Conservation (phyloP, 306 rosid species). For the Clitoria ternatea region DNA sequence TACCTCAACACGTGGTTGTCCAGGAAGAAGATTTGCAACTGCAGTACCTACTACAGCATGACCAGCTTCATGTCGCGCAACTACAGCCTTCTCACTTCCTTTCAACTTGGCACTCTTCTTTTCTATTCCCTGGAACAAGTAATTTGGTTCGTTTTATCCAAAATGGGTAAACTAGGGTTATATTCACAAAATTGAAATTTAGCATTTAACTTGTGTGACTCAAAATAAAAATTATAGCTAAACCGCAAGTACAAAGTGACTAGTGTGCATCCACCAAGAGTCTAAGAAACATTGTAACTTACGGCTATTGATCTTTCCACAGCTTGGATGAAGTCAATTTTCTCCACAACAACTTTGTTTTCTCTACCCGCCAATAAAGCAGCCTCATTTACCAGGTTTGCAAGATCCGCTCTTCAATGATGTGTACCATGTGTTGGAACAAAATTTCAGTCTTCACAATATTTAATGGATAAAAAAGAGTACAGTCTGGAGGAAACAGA, state of each 20-base stretch:
- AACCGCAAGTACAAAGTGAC: not conserved
- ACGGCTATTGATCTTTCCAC: slow-evolving; percentile 99
- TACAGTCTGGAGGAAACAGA: not conserved
- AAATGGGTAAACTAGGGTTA: not conserved
- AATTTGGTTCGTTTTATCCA: slow-evolving; percentile 31
- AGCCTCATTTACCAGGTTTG: slow-evolving; percentile 94
- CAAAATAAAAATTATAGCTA: slow-evolving; percentile 1
- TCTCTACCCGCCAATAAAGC: slow-evolving; percentile 95
- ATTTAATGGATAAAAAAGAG: slow-evolving; percentile 11
- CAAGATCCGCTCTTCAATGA: slow-evolving; percentile 91
- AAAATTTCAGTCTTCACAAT: slow-evolving; percentile 9
- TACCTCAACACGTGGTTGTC: slow-evolving; percentile 98
- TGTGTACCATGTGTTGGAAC: slow-evolving; percentile 4
- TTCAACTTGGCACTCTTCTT: slow-evolving; percentile 90
- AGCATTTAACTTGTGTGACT: not conserved
- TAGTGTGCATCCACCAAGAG: not conserved
- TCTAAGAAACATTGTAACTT: slow-evolving; percentile 31
- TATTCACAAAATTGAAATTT: slow-evolving; percentile 1
- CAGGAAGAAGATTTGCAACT: slow-evolving; percentile 85
- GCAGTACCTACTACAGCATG: slow-evolving; percentile 99
- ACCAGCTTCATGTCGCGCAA: slow-evolving; percentile 99
- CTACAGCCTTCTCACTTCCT: slow-evolving; percentile 93
- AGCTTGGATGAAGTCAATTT: slow-evolving; percentile 84
- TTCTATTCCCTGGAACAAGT: slow-evolving; percentile 80
- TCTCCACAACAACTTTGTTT: slow-evolving; percentile 84